A percentile compares a stretch with the other conserved stretches of the same genome.
phyloP scores from a whole-genome alignment of 2,329 filamentous ascomycete genomes.

The Pseudopithomyces maydicus region DNA sequence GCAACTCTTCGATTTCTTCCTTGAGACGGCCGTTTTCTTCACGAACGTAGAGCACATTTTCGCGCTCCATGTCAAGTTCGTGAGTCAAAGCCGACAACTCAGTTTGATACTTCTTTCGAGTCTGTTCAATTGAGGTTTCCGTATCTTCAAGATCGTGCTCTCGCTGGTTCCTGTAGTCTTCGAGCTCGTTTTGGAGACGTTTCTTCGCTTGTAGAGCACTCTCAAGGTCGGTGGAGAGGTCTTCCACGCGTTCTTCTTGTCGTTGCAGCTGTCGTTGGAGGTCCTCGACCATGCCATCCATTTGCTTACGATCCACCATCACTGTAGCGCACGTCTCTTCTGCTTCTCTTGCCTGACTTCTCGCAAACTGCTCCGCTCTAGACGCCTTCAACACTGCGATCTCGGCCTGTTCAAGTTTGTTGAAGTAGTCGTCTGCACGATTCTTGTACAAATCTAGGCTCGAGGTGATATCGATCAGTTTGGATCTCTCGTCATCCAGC shows the following conservation, averaged over 20 bases:
- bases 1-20: slow-evolving; percentile 94
- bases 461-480: slow-evolving; percentile 79
- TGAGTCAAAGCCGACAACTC: slow-evolving; percentile 89
- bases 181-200: slow-evolving; percentile 92
- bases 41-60: slow-evolving; percentile 83
- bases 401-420: slow-evolving; percentile 94
- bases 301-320: slow-evolving; percentile 89
- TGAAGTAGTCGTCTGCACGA: slow-evolving; percentile 94
- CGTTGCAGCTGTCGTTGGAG: slow-evolving; percentile 87
- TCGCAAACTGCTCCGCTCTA: slow-evolving; percentile 92
- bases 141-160: slow-evolving; percentile 98
- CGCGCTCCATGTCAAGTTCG: slow-evolving; percentile 90
- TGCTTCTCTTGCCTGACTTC: slow-evolving; percentile 83
- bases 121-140: slow-evolving; percentile 94
- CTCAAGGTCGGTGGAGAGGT: slow-evolving; percentile 87
- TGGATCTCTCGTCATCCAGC: slow-evolving; percentile 86
- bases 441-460: slow-evolving; percentile 89
- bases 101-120: slow-evolving; percentile 93
- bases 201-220: slow-evolving; percentile 87
- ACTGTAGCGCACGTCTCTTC: slow-evolving; percentile 89
- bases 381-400: slow-evolving; percentile 92
- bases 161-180: slow-evolving; percentile 93
- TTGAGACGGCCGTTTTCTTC: slow-evolving; percentile 84
- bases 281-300: slow-evolving; percentile 86
- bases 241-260: slow-evolving; percentile 88